A percentile compares a stretch with the other conserved stretches of the same genome.
Evolutionary conservation across 805 yeast species (phyloP).

Genomic region (Komagataella ulmi): DNA sequence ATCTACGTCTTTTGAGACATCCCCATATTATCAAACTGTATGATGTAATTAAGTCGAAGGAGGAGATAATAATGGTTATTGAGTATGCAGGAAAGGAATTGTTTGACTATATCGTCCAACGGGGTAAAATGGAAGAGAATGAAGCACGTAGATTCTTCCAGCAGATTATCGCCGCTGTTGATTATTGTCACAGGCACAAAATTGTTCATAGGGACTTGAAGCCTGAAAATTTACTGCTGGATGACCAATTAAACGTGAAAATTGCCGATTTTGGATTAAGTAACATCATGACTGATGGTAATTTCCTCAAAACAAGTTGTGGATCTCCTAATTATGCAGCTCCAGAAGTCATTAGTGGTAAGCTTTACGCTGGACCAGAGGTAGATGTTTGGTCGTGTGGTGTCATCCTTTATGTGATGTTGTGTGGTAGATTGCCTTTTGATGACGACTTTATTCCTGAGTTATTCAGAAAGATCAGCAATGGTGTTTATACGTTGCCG

Average conservation of each 20-base stretch:
- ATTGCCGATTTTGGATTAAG: constrained; percentile 94
- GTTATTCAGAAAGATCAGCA: constrained; percentile 79
- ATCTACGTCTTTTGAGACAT: constrained; percentile 76
- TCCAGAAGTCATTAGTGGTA: constrained; percentile 92
- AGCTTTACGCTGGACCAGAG: constrained; percentile 94
- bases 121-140: constrained; percentile 83
- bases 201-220: constrained; percentile 94
- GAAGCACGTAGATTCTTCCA: constrained; percentile 92
- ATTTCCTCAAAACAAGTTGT: constrained; percentile 86
- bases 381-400: constrained; percentile 98
- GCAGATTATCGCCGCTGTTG: constrained; percentile 93
- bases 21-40: constrained; percentile 93
- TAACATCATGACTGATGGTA: constrained; percentile 96
- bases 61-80: constrained; percentile 94
- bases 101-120: constrained; percentile 89
- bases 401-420: constrained; percentile 87
- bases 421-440: constrained; percentile 90
- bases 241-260: constrained; percentile 83
- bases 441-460: constrained; percentile 96
- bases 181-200: constrained; percentile 91
- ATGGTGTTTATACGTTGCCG: constrained; percentile 88
- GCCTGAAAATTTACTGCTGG: constrained; percentile 85
- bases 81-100: constrained; percentile 95
- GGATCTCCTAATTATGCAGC: constrained; percentile 98
- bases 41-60: constrained; percentile 90